Evolutionary conservation across 2,329 filamentous ascomycete species (phyloP).

Genomic region (Ophiostoma novo-ulmi): DNA sequence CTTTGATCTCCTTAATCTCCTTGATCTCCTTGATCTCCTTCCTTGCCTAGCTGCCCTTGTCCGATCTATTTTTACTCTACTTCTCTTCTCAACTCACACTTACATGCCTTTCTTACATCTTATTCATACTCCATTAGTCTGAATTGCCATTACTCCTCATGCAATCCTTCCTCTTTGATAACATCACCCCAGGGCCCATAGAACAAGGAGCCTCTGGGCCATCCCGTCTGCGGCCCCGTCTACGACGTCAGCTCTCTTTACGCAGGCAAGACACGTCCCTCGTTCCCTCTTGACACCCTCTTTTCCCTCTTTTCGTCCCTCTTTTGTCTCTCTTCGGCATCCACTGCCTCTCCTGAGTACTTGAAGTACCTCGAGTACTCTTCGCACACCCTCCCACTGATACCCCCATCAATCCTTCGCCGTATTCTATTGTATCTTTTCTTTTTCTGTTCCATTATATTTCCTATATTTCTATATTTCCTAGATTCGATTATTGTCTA

Average conservation of each 20-base stretch:
- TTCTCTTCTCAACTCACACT: not conserved
- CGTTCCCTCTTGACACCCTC: constrained; percentile 4
- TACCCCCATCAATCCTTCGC: not conserved
- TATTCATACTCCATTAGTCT: not conserved
- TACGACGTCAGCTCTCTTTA: constrained; percentile 9
- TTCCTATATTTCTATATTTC: not conserved
- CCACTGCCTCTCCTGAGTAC: not conserved
- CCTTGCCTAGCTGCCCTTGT: not conserved
- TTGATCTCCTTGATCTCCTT: too few species aligned
- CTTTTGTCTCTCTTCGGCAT: not conserved
- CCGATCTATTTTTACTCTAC: not conserved
- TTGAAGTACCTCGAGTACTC: not conserved
- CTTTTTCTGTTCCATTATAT: not conserved
- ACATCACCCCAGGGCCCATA: not conserved
- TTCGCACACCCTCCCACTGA: not conserved
- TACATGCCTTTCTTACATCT: not conserved
- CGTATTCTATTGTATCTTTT: not conserved
- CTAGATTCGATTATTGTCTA: not conserved
- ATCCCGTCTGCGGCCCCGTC: constrained; percentile 13
- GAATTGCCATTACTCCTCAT: not conserved
- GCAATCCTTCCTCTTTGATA: not conserved
- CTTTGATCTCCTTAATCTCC: not conserved
- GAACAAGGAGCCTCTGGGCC: not conserved
- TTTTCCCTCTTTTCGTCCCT: not conserved
- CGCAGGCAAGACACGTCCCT: constrained; percentile 6